Conservation (phyloP, 805 yeast genomes). For the Candida yuanshanica region DNA sequence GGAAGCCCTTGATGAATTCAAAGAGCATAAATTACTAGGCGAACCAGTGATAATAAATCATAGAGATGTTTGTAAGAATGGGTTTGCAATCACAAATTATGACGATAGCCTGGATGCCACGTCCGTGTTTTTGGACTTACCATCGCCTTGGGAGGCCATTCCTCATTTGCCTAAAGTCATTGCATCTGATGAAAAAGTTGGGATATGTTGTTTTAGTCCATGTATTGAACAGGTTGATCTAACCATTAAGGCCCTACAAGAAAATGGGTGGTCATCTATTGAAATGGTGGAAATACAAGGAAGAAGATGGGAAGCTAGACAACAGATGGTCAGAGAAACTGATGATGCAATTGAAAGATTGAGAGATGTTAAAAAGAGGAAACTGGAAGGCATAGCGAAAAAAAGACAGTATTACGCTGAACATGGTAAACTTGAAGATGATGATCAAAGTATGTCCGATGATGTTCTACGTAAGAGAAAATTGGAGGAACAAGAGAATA, state of each 20-base stretch:
- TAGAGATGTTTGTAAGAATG: slow-evolving; percentile 87
- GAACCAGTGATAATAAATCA: slow-evolving; percentile 62
- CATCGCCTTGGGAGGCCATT: slow-evolving; percentile 96
- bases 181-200: slow-evolving; percentile 45
- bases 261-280: slow-evolving; percentile 74
- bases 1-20: slow-evolving; percentile 77
- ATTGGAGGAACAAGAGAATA: slow-evolving; percentile 18
- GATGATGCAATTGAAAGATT: slow-evolving; percentile 77
- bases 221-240: slow-evolving; percentile 95
- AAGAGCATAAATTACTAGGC: slow-evolving; percentile 58
- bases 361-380: slow-evolving; percentile 71
- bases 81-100: slow-evolving; percentile 53
- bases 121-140: slow-evolving; percentile 83
- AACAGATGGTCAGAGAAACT: slow-evolving; percentile 76
- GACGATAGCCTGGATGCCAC: slow-evolving; percentile 49
- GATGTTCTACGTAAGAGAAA: slow-evolving; percentile 23
- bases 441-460: slow-evolving; percentile 15
- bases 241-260: slow-evolving; percentile 70
- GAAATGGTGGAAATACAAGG: slow-evolving; percentile 92
- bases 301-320: slow-evolving; percentile 82
- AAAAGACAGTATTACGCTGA: slow-evolving; percentile 32
- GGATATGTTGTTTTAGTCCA: slow-evolving; percentile 93
- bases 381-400: slow-evolving; percentile 57
- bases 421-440: slow-evolving; percentile 18
- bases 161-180: slow-evolving; percentile 60